Percentiles rank a stretch among this genome's conserved stretches.
phyloP scores from a whole-genome alignment of 306 rosid species.

The Fragaria nilgerrensis region DNA sequence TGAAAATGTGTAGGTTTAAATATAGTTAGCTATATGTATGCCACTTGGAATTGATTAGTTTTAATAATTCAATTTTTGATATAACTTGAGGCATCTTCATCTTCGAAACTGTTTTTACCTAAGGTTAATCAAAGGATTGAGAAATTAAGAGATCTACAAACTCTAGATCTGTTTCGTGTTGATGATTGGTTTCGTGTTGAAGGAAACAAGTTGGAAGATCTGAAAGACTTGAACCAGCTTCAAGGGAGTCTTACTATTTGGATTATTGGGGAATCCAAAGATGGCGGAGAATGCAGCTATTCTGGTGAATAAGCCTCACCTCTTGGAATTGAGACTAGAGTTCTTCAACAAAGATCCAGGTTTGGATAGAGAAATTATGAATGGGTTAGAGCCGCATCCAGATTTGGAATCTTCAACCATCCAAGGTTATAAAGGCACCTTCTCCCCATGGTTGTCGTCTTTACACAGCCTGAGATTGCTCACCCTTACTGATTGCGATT shows the following conservation, averaged over 20 bases:
- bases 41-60: no score
- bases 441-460: slow-evolving; percentile 9
- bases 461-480: background rate
- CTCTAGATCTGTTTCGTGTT: no score
- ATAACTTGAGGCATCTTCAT: no score
- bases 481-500: fast-evolving
- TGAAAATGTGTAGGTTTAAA: no score
- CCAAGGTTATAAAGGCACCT: fast-evolving
- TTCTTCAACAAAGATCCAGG: no score
- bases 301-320: background rate
- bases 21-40: no score
- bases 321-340: fast-evolving
- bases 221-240: background rate
- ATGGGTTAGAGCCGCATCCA: slow-evolving; percentile 4
- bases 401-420: background rate
- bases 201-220: background rate
- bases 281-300: background rate
- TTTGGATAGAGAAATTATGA: background rate
- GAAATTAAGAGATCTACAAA: no score
- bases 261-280: background rate
- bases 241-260: background rate
- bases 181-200: no score
- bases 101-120: fast-evolving
- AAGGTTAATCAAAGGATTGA: no score
- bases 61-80: no score